Conservation (phyloP, 495 filamentous ascomycete species). For the Penicillium angulare region DNA sequence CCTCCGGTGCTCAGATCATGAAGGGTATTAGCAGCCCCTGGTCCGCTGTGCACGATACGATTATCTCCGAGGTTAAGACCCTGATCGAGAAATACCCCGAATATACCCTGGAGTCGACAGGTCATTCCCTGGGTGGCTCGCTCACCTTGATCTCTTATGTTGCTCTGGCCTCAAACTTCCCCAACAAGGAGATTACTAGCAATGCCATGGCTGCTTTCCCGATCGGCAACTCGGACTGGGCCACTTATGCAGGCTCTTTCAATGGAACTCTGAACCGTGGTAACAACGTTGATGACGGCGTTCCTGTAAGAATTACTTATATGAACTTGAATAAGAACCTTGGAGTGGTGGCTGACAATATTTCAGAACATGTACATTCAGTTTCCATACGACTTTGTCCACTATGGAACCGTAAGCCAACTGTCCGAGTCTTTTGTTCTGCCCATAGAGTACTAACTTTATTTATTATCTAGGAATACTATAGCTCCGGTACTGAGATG, state of each 20-base stretch:
- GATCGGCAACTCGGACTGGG: slow-evolving; percentile 34
- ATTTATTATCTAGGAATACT: slow-evolving; percentile 25
- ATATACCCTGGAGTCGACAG: slow-evolving; percentile 32
- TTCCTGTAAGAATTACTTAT: slow-evolving; percentile 20
- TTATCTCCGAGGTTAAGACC: slow-evolving; percentile 29
- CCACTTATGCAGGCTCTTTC: slow-evolving; percentile 24
- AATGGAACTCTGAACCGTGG: slow-evolving; percentile 29
- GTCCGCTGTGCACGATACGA: slow-evolving; percentile 28
- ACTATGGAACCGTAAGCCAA: slow-evolving; percentile 32
- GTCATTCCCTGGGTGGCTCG: slow-evolving; percentile 34
- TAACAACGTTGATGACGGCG: slow-evolving; percentile 31
- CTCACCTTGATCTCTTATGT: slow-evolving; percentile 37
- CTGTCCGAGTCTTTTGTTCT: neutral
- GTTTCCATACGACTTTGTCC: slow-evolving; percentile 22
- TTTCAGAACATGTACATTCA: slow-evolving; percentile 32
- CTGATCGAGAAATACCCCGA: slow-evolving; percentile 27
- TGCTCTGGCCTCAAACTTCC: slow-evolving; percentile 33
- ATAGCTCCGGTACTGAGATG: slow-evolving; percentile 24
- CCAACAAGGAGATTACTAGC: slow-evolving; percentile 26
- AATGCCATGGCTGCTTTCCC: slow-evolving; percentile 36
- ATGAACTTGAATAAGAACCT: neutral
- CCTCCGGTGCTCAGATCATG: slow-evolving; percentile 31
- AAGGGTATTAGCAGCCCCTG: slow-evolving; percentile 26
- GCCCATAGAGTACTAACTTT: neutral
- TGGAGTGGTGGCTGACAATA: no score